Percentiles rank a stretch among this genome's conserved stretches.
Evolutionary conservation across 352 stramenopile genomes (phyloP).

Genomic region (Aphanomyces euteiches): DNA sequence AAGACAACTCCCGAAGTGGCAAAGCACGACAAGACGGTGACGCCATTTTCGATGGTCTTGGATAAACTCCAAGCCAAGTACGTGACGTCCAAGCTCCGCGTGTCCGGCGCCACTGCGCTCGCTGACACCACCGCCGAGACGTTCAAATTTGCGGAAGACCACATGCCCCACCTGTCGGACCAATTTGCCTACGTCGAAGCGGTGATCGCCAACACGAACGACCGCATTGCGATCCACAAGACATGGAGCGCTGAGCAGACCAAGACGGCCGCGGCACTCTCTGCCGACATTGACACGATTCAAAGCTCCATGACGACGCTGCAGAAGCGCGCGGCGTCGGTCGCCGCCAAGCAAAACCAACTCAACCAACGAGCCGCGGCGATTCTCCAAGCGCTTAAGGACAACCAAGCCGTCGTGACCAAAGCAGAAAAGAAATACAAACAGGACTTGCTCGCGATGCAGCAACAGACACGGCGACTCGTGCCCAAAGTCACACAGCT

Average conservation of each 20-base stretch:
- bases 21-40: slow-evolving; percentile 46
- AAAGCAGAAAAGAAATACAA: slow-evolving; percentile 69
- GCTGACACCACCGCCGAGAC: slow-evolving; percentile 63
- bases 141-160: slow-evolving; percentile 69
- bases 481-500: slow-evolving; percentile 67
- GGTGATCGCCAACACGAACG: slow-evolving; percentile 59
- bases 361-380: slow-evolving; percentile 70
- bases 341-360: slow-evolving; percentile 65
- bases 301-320: slow-evolving; percentile 43
- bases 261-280: slow-evolving; percentile 44
- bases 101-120: slow-evolving; percentile 60
- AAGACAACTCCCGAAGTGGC: neutral
- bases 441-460: slow-evolving; percentile 60
- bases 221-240: slow-evolving; percentile 52
- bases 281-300: slow-evolving; percentile 39
- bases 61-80: slow-evolving; percentile 6
- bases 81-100: slow-evolving; percentile 29
- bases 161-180: slow-evolving; percentile 69
- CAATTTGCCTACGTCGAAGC: slow-evolving; percentile 74
- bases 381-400: slow-evolving; percentile 72
- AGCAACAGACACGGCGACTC: slow-evolving; percentile 58
- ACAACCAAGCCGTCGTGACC: slow-evolving; percentile 75
- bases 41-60: slow-evolving; percentile 34
- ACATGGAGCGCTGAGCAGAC: slow-evolving; percentile 56
- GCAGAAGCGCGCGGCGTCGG: slow-evolving; percentile 52